phyloP scores from a whole-genome alignment of 345 rosid species.

The Syzygium aromaticum region DNA sequence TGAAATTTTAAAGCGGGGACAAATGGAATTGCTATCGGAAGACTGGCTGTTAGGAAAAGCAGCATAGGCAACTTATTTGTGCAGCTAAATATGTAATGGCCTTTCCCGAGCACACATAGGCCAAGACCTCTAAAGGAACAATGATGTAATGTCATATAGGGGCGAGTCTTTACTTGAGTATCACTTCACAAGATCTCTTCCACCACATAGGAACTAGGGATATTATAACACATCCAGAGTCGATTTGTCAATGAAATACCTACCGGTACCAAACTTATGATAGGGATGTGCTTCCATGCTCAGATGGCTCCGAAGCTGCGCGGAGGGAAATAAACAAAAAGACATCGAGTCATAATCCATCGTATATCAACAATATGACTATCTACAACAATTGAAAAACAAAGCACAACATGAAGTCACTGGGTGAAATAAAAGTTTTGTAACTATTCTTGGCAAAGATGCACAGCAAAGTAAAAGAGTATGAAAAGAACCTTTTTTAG shows the following conservation, averaged over 20 bases:
- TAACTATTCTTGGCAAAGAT: background rate
- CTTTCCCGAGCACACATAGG: background rate
- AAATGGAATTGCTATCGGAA: background rate
- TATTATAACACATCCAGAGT: background rate
- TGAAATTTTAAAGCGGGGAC: background rate
- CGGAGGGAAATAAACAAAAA: background rate
- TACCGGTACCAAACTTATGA: constrained; percentile 8
- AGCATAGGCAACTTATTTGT: background rate
- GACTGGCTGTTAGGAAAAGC: background rate
- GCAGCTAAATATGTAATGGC: background rate
- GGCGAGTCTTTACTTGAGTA: background rate
- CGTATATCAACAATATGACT: background rate
- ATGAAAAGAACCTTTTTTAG: background rate
- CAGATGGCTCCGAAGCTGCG: constrained; percentile 6
- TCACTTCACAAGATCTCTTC: background rate
- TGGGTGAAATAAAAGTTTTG: background rate
- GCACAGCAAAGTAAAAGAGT: background rate
- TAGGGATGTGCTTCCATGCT: constrained; percentile 6
- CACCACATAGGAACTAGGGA: background rate
- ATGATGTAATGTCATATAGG: background rate
- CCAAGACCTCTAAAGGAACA: background rate
- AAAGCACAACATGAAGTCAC: background rate
- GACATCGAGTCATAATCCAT: background rate
- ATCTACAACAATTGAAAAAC: background rate
- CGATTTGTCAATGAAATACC: background rate